Evolutionary conservation across 176 grass and related monocot genomes (phyloP).

Genomic region (Chrysopogon serrulatus): DNA sequence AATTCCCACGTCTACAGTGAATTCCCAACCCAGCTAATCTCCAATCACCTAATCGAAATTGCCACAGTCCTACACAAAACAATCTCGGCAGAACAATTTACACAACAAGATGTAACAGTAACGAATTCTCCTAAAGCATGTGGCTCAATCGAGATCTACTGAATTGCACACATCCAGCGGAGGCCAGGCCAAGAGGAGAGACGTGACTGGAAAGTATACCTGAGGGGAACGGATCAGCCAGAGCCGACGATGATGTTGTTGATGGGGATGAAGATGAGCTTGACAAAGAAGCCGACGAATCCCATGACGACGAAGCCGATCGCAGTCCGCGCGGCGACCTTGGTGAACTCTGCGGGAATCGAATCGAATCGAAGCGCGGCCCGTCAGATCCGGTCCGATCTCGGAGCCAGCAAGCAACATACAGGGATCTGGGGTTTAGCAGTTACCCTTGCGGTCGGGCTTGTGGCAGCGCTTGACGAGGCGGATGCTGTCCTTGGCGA

Average conservation of each 20-base stretch:
- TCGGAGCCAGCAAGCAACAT: not conserved
- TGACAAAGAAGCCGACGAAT: conserved; percentile 94
- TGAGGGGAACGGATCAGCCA: conserved; percentile 29
- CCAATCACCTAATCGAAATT: not conserved
- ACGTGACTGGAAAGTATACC: not conserved
- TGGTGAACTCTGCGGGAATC: conserved; percentile 60
- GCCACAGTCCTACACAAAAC: not conserved
- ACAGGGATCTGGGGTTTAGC: not conserved
- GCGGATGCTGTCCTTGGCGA: conserved; percentile 96
- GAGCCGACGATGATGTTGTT: conserved; percentile 98
- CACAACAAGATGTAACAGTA: not conserved
- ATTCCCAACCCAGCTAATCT: too few species aligned
- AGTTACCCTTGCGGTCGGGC: conserved; percentile 84
- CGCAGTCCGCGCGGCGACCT: conserved; percentile 73
- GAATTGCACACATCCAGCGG: not conserved
- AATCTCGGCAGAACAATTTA: not conserved
- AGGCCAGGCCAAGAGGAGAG: not conserved
- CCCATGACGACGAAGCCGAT: conserved; percentile 95
- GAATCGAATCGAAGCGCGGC: not conserved
- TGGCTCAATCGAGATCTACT: not conserved
- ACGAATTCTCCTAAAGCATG: not conserved
- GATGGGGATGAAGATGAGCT: conserved; percentile 96
- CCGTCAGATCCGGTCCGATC: conserved; percentile 16
- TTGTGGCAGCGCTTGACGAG: conserved; percentile 99
- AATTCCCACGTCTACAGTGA: too few species aligned